Conservation (phyloP, 805 yeast genomes). For the Grigorovia transvaalensis region DNA sequence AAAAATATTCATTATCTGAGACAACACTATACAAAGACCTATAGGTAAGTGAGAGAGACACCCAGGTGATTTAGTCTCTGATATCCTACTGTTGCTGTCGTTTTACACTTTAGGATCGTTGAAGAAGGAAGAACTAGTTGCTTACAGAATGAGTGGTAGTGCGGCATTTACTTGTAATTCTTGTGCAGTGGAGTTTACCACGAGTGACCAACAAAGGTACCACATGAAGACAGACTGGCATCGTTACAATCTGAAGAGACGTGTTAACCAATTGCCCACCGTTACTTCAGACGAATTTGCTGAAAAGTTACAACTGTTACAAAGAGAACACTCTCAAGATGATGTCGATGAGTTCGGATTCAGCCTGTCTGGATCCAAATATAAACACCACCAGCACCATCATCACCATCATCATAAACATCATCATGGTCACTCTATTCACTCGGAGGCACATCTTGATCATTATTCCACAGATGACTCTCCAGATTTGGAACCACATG, state of each 20-base stretch:
- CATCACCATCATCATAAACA: conserved; percentile 14
- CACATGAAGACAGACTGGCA: conserved; percentile 99
- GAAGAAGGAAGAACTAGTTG: not conserved
- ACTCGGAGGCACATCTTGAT: too few species aligned
- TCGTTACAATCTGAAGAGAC: conserved; percentile 84
- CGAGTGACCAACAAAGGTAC: conserved; percentile 75
- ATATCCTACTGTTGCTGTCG: not conserved
- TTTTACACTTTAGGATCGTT: not conserved
- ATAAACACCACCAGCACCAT: not conserved
- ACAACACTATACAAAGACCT: not conserved
- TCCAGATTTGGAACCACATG: not conserved
- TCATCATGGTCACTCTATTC: conserved; percentile 13
- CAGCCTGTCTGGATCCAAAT: conserved; percentile 22
- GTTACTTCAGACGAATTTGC: conserved; percentile 45
- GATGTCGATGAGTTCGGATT: conserved; percentile 34
- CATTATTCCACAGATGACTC: too few species aligned
- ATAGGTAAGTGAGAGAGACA: too few species aligned
- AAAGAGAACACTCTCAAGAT: conserved; percentile 20
- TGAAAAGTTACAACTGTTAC: conserved; percentile 30
- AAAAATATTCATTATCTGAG: too few species aligned
- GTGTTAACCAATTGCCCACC: conserved; percentile 77
- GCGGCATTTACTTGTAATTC: conserved; percentile 69
- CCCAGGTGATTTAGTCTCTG: too few species aligned
- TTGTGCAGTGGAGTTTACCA: conserved; percentile 69
- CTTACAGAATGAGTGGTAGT: conserved; percentile 10